Evolutionary conservation across 2,329 filamentous ascomycete species (phyloP).

Genomic region (Colletotrichum phormii): DNA sequence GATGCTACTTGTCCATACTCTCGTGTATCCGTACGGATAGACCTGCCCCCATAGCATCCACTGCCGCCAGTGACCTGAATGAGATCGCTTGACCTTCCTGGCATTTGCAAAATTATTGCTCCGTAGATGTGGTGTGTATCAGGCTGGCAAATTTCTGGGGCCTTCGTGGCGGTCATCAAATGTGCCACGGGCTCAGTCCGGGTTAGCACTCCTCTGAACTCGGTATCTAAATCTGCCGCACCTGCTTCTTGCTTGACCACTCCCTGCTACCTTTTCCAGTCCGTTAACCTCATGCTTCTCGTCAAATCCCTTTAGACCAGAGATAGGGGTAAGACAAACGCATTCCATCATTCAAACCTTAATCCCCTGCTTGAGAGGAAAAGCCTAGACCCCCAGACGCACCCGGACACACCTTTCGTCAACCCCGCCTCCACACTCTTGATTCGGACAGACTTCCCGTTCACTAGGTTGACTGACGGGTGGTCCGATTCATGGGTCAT

Average conservation of each 20-base stretch:
- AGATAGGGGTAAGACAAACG: neutral
- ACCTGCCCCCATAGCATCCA: neutral
- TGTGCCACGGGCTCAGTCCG: neutral
- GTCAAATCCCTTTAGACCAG: neutral
- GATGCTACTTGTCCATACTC: neutral
- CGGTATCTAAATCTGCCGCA: neutral
- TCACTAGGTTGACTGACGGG: neutral
- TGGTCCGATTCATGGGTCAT: neutral
- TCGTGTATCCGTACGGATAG: neutral
- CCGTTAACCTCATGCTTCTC: neutral
- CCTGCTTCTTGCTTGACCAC: neutral
- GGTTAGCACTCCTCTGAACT: neutral
- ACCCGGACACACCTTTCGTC: neutral
- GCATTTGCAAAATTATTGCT: neutral
- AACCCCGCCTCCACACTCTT: slow-evolving; percentile 11
- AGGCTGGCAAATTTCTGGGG: neutral
- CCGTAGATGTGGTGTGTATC: slow-evolving; percentile 3
- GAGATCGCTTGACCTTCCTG: slow-evolving; percentile 8
- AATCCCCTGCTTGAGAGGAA: neutral
- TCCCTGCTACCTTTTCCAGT: neutral
- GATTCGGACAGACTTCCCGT: slow-evolving; percentile 9
- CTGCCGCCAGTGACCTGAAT: neutral
- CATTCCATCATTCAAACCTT: neutral
- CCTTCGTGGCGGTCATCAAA: neutral
- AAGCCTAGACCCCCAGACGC: neutral